These are phyloP conservation scores for Barbatosphaeria neglecta DNA, from an alignment of 495 filamentous ascomycete genomes.

Conservation along the genomic window DNA sequence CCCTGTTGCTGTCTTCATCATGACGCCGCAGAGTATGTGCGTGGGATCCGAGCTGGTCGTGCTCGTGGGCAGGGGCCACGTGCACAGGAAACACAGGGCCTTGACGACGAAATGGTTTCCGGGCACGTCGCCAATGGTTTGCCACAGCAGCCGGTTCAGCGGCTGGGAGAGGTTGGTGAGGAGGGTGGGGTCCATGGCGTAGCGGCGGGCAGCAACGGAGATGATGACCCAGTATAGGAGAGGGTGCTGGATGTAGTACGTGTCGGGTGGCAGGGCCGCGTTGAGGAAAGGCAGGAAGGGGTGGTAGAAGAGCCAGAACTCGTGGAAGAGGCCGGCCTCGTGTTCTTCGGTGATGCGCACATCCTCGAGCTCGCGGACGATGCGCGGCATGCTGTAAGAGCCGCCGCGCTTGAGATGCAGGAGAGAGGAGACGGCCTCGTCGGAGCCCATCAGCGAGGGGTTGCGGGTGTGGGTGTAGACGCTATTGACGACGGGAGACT, in stretches of 20 bases:
- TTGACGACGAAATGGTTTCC: slow-evolving; percentile 87
- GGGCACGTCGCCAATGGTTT: slow-evolving; percentile 67
- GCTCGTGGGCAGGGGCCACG: slow-evolving; percentile 81
- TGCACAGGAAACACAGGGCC: slow-evolving; percentile 77
- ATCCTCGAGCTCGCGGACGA: slow-evolving; percentile 53
- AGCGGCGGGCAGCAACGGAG: slow-evolving; percentile 68
- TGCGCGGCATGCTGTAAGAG: slow-evolving; percentile 39
- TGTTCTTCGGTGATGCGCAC: slow-evolving; percentile 63
- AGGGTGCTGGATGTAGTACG: slow-evolving; percentile 61
- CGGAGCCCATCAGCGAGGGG: slow-evolving; percentile 61
- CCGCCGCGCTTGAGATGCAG: slow-evolving; percentile 57
- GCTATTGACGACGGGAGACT: slow-evolving; percentile 46
- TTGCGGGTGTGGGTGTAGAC: slow-evolving; percentile 43
- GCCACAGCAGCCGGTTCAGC: slow-evolving; percentile 67
- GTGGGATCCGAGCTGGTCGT: slow-evolving; percentile 81
- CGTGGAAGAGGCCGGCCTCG: slow-evolving; percentile 62
- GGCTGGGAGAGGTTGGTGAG: slow-evolving; percentile 61
- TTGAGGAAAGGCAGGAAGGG: slow-evolving; percentile 78
- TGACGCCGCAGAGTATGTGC: slow-evolving; percentile 78
- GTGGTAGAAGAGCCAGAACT: slow-evolving; percentile 75
- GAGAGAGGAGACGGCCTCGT: slow-evolving; percentile 74
- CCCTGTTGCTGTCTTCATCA: slow-evolving; percentile 89
- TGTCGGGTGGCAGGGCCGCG: slow-evolving; percentile 54
- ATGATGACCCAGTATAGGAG: slow-evolving; percentile 84
- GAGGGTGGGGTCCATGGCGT: slow-evolving; percentile 49